Conservation (phyloP, 1,284 basidiomycete species). For the Fomes fomentarius region DNA sequence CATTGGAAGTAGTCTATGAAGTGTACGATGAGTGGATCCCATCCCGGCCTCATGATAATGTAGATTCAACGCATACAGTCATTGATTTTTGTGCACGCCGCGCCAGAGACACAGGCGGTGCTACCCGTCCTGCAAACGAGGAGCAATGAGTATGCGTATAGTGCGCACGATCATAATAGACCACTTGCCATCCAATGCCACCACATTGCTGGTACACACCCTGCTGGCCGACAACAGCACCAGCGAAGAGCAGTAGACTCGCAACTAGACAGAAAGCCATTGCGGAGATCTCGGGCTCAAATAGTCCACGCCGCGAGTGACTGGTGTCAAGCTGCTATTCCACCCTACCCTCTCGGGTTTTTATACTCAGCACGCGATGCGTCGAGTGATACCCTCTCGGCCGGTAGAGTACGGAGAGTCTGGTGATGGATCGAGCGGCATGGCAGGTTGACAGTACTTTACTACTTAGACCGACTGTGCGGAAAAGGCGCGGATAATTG, state of each 20-base stretch:
- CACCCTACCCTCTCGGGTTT: neutral
- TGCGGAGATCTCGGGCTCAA: neutral
- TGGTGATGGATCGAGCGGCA: slow-evolving; percentile 6
- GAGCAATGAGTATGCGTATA: neutral
- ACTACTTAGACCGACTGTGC: no score
- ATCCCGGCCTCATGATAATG: no score
- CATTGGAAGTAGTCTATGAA: slow-evolving; percentile 52
- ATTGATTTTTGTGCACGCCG: slow-evolving; percentile 44
- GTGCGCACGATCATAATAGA: neutral
- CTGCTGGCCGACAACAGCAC: slow-evolving; percentile 28
- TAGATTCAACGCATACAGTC: slow-evolving; percentile 37
- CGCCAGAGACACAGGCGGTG: slow-evolving; percentile 47
- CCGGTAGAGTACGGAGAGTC: neutral
- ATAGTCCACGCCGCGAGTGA: neutral
- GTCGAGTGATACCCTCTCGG: neutral
- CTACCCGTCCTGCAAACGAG: slow-evolving; percentile 42
- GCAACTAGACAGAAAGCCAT: slow-evolving; percentile 25
- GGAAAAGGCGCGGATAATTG: slow-evolving; percentile 32
- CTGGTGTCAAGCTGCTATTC: neutral
- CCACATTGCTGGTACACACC: slow-evolving; percentile 50
- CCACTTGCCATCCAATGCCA: slow-evolving; percentile 49
- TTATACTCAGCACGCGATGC: slow-evolving; percentile 10
- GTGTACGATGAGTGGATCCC: no score
- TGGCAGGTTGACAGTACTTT: neutral
- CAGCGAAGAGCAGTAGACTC: slow-evolving; percentile 17